Evolutionary conservation across 495 filamentous ascomycete species (phyloP), one percentile per base, ranked within the genome.

Genomic region (Saxispiralis lemnorum): DNA sequence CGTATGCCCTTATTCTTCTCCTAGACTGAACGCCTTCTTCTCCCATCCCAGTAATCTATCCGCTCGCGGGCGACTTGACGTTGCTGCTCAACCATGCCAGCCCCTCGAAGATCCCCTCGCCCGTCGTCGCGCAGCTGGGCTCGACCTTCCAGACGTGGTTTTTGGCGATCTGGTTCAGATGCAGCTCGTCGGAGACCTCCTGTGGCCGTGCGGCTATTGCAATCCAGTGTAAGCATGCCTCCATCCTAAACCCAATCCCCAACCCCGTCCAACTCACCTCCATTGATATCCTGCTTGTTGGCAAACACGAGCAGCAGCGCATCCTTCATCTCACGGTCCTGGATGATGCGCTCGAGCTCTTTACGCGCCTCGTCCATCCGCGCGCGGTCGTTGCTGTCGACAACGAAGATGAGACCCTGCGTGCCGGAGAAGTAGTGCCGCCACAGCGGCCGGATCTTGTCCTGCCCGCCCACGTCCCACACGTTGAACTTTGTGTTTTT

Each of bases 401-500:
- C 81, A 43, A 97, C 89, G 66, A 96, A 97, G 62, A 97, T 92
- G 41, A 97, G 71, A 33, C 85, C 89, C 71, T 97, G 89, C 41
- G 89, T 96, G 82, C 86, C 88, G 53, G 83, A 92, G 58, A 93
- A 96, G 69, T 97, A 97, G 66, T 97, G 89, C 64, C 89, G 76
- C 89, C 89, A 97, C 36, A 97, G 65, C 37, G 89, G 89, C 39
- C 89, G 73, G 53, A 97, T 97, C 76, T 96, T 96, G 74, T 97
- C 89, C 70, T 97, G 89, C 53, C 89, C 89, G 61, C 89, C 89
- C 28, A 97, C 89, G 68, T 97, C 89, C 89, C 89, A 97, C 44
- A 97, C 86, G 55, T 94, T 95, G 71, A 97, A 97, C 62, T 95
- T 93, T 60, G 93, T 84, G 58, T 97, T 97, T 70, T 93, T 94